A percentile compares a stretch with the other conserved stretches of the same genome.
Evolutionary conservation across 305 asterid species (phyloP).

Genomic region (Solanum hybrid): DNA sequence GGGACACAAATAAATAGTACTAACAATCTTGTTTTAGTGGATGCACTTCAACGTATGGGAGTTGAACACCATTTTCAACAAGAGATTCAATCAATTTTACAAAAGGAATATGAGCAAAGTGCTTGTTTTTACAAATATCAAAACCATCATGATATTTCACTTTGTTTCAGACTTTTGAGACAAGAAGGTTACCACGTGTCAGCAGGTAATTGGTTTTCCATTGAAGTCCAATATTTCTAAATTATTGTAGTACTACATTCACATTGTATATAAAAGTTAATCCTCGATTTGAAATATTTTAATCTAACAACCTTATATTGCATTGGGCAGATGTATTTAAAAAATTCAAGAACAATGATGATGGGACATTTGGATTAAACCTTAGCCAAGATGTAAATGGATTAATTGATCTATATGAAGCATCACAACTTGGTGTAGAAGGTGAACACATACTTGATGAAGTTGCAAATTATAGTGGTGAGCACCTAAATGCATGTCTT

Average conservation of each 20-base stretch:
- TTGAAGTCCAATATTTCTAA: neutral
- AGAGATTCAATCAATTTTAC: constrained; percentile 24
- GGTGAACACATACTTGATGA: no score
- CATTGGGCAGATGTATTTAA: constrained; percentile 24
- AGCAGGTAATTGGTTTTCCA: constrained; percentile 9
- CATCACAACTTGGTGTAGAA: constrained; percentile 19
- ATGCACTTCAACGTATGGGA: constrained; percentile 37
- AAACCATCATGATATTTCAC: constrained; percentile 21
- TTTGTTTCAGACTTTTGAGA: constrained; percentile 37
- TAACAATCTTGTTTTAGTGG: constrained; percentile 19
- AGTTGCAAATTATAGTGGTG: no score
- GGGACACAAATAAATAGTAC: neutral
- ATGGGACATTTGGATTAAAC: constrained; percentile 10
- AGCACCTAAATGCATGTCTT: no score
- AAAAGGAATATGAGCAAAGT: neutral
- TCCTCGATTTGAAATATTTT: no score
- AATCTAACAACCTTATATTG: no score
- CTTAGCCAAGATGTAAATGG: constrained; percentile 9
- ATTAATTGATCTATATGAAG: constrained; percentile 34
- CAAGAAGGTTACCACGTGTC: constrained; percentile 33
- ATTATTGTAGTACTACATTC: no score
- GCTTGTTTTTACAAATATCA: neutral
- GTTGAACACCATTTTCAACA: constrained; percentile 24
- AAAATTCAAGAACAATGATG: constrained; percentile 16
- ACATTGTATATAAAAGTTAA: neutral